A percentile compares a stretch with the other conserved stretches of the same genome.
These are phyloP conservation scores for Halenospora varia DNA, from an alignment of 495 filamentous ascomycete genomes.

Conservation along the genomic window DNA sequence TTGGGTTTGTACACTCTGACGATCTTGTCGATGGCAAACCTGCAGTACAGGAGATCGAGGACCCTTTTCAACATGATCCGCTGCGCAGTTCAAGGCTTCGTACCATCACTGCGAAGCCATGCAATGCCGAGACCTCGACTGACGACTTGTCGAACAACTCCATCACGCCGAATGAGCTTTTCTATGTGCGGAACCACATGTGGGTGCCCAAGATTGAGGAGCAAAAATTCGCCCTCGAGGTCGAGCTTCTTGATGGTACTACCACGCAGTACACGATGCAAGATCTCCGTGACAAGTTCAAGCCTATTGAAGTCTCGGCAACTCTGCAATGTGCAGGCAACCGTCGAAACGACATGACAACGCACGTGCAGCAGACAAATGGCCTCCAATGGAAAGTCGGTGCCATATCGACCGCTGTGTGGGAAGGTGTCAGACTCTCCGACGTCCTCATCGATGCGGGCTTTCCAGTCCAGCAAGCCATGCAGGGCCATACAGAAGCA, in stretches of 20 bases:
- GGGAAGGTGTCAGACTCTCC: slow-evolving; percentile 54
- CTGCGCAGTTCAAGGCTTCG: slow-evolving; percentile 42
- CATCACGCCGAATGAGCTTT: slow-evolving; percentile 48
- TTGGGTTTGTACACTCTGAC: slow-evolving; percentile 45
- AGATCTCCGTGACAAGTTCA: slow-evolving; percentile 49
- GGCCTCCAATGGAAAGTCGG: slow-evolving; percentile 58
- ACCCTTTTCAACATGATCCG: slow-evolving; percentile 52
- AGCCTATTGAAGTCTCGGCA: slow-evolving; percentile 50
- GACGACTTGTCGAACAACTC: slow-evolving; percentile 39
- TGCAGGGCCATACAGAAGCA: slow-evolving; percentile 22
- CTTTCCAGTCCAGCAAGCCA: slow-evolving; percentile 26
- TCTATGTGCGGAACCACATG: slow-evolving; percentile 62
- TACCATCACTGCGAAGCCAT: slow-evolving; percentile 44
- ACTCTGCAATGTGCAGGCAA: slow-evolving; percentile 60
- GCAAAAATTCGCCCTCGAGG: slow-evolving; percentile 27
- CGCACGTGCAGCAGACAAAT: slow-evolving; percentile 45
- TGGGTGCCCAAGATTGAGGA: slow-evolving; percentile 51
- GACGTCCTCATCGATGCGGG: slow-evolving; percentile 56
- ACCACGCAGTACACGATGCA: slow-evolving; percentile 45
- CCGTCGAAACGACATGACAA: slow-evolving; percentile 56
- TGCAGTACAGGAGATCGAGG: slow-evolving; percentile 41
- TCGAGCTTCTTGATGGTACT: slow-evolving; percentile 53
- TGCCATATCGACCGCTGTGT: slow-evolving; percentile 56
- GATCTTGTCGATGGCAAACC: slow-evolving; percentile 48
- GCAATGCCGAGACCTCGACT: slow-evolving; percentile 53